A percentile compares a stretch with the other conserved stretches of the same genome.
Evolutionary conservation across 2,329 filamentous ascomycete genomes (phyloP).

Genomic region (Diaporthe ampelina): DNA sequence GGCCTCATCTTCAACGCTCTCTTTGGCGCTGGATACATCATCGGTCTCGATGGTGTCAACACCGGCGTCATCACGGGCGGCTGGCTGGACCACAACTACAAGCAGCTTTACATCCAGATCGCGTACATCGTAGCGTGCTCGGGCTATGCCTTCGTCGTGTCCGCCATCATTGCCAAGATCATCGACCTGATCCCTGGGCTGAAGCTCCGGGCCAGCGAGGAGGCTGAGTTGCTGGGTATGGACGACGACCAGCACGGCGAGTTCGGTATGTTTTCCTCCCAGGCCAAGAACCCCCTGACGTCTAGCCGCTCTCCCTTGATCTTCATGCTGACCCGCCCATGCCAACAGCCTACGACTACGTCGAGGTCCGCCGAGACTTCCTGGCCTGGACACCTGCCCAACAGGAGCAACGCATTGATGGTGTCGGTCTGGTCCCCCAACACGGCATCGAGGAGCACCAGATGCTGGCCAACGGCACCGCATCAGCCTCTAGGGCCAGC

Average conservation of each 20-base stretch:
- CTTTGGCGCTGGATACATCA: conserved; percentile 78
- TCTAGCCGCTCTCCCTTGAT: neutral
- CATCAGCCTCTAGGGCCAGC: conserved; percentile 23
- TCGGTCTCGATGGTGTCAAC: conserved; percentile 84
- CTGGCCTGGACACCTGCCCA: conserved; percentile 87
- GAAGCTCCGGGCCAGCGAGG: conserved; percentile 83
- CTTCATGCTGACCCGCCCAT: neutral
- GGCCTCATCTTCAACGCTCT: conserved; percentile 81
- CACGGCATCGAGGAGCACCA: conserved; percentile 81
- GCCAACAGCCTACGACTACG: conserved; percentile 79
- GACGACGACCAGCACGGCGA: conserved; percentile 92
- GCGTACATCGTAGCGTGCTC: conserved; percentile 79
- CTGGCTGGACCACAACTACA: conserved; percentile 82
- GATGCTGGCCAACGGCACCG: conserved; percentile 60
- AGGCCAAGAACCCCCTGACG: neutral
- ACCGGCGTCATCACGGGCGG: conserved; percentile 73
- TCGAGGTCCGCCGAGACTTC: conserved; percentile 88
- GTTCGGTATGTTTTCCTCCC: conserved; percentile 63
- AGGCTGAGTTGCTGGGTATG: conserved; percentile 89
- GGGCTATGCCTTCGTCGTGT: conserved; percentile 80
- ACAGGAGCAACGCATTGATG: conserved; percentile 71
- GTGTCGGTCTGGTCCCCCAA: conserved; percentile 73
- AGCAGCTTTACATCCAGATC: conserved; percentile 83
- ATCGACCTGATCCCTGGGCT: conserved; percentile 84
- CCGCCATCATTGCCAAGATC: conserved; percentile 78